These are phyloP conservation scores for Nitzschia sp. DNA, from an alignment of 108 stramenopile species.

Conservation along the genomic window DNA sequence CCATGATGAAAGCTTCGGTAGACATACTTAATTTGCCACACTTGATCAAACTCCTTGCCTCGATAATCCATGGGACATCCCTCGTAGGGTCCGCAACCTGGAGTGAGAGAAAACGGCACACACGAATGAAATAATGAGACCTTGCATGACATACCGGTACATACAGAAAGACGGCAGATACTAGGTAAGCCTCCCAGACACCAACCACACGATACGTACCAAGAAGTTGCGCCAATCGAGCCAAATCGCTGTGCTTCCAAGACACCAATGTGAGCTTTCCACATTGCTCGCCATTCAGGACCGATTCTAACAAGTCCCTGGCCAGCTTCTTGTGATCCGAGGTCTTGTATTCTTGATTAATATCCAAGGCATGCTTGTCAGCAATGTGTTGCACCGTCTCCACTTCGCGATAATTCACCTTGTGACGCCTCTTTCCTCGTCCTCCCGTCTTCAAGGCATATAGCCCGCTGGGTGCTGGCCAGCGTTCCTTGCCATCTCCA, in stretches of 20 bases:
- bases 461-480: slow-evolving; percentile 41
- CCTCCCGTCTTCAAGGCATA: slow-evolving; percentile 35
- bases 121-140: no score
- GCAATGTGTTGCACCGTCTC: slow-evolving; percentile 45
- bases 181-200: no score
- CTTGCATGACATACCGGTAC: no score
- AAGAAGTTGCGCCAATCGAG: slow-evolving; percentile 6
- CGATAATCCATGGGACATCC: slow-evolving; percentile 40
- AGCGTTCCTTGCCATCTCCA: slow-evolving; percentile 23
- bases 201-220: slow-evolving; percentile 10
- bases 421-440: slow-evolving; percentile 23
- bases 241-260: slow-evolving; percentile 44
- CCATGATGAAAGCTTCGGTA: slow-evolving; percentile 17
- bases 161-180: no score
- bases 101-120: no score
- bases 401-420: slow-evolving; percentile 37
- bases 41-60: slow-evolving; percentile 38
- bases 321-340: slow-evolving; percentile 16
- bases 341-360: slow-evolving; percentile 10
- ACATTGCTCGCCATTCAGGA: slow-evolving; percentile 37
- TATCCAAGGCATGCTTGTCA: slow-evolving; percentile 17
- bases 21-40: slow-evolving; percentile 63
- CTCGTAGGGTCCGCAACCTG: slow-evolving; percentile 37
- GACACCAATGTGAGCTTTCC: slow-evolving; percentile 34
- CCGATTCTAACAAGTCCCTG: slow-evolving; percentile 12